A percentile compares a stretch with the other conserved stretches of the same genome.
Conservation (phyloP, 441 rosid genomes). For the Croton laevigatus region DNA sequence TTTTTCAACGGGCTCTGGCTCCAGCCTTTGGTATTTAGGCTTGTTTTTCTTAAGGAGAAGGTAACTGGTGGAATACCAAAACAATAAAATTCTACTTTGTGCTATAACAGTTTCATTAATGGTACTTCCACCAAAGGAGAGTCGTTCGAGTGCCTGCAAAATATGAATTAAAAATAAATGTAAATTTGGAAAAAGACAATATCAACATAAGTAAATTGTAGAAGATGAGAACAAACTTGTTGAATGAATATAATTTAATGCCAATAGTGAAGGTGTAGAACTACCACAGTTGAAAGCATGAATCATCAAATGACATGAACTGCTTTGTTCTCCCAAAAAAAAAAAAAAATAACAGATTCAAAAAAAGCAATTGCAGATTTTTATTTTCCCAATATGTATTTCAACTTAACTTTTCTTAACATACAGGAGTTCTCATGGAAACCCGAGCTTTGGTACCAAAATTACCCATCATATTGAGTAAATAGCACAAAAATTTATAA, state of each 20-base stretch:
- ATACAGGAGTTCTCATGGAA: background rate
- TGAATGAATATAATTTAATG: background rate
- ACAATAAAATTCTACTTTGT: conserved; percentile 70
- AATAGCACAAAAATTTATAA: background rate
- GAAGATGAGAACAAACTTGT: background rate
- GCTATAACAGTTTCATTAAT: conserved; percentile 70
- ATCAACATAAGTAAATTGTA: background rate
- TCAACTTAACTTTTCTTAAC: background rate
- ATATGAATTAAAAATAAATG: background rate
- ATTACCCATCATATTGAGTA: no score
- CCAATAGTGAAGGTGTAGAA: background rate
- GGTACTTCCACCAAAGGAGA: conserved; percentile 68
- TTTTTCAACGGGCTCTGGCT: conserved; percentile 41
- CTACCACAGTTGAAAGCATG: background rate
- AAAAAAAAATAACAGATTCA: no score
- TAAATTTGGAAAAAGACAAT: background rate
- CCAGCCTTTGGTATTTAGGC: conserved; percentile 79
- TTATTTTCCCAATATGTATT: no score
- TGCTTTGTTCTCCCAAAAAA: no score
- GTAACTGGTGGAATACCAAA: conserved; percentile 87
- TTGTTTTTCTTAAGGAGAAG: conserved; percentile 79
- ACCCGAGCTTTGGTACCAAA: background rate
- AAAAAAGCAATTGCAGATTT: no score
- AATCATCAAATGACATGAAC: no score
- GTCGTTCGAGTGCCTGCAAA: conserved; percentile 79